Conservation (phyloP, 768 basidiomycete species). For the Lactarius tabidus region DNA sequence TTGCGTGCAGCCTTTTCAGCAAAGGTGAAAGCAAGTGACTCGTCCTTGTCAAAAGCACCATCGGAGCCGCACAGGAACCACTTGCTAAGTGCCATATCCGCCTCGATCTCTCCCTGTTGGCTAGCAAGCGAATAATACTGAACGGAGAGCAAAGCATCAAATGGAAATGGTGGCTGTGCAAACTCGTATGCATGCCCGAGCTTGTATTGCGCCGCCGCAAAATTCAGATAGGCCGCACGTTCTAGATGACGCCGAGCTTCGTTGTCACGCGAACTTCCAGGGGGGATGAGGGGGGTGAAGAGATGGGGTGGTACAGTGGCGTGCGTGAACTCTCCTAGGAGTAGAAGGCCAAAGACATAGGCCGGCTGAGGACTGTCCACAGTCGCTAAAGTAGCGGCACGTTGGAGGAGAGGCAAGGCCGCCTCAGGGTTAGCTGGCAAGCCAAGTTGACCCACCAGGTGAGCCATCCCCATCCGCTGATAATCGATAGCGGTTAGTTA, state of each 20-base stretch:
- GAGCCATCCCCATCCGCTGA: constrained; percentile 90
- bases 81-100: constrained; percentile 94
- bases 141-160: constrained; percentile 85
- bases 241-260: constrained; percentile 80
- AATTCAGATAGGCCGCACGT: constrained; percentile 79
- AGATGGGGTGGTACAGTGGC: constrained; percentile 48
- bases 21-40: constrained; percentile 79
- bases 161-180: constrained; percentile 76
- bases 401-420: constrained; percentile 70
- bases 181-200: constrained; percentile 91
- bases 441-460: constrained; percentile 83
- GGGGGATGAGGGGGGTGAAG: constrained; percentile 52
- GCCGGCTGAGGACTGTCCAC: constrained; percentile 82
- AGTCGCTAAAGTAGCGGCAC: constrained; percentile 71
- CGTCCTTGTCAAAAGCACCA: constrained; percentile 80
- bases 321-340: constrained; percentile 79
- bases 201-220: constrained; percentile 87
- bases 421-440: constrained; percentile 47
- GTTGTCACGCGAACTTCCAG: constrained; percentile 41
- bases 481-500: constrained; percentile 1
- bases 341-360: constrained; percentile 83
- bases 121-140: constrained; percentile 85
- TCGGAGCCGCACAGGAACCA: constrained; percentile 93
- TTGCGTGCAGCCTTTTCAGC: constrained; percentile 81
- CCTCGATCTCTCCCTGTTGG: constrained; percentile 85